Evolutionary conservation across 352 stramenopile genomes (phyloP).

Genomic region (Globisporangium nunn): DNA sequence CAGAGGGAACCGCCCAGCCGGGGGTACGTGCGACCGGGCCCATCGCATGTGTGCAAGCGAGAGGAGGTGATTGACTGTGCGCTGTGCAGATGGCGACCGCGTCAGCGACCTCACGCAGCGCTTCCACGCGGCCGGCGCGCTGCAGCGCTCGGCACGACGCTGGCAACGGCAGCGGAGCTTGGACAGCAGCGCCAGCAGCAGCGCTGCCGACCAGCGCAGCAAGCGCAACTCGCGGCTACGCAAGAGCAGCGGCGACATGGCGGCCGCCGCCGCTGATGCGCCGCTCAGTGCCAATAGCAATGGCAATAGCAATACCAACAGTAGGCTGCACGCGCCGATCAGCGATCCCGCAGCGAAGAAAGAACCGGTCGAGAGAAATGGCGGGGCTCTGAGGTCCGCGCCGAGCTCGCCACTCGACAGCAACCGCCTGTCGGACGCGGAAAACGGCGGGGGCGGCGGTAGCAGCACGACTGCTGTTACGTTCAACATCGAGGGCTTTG

Average conservation of each 20-base stretch:
- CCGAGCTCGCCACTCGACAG: background rate
- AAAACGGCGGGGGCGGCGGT: background rate
- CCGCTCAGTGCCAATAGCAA: constrained; percentile 4
- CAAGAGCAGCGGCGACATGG: constrained; percentile 27
- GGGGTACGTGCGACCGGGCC: background rate
- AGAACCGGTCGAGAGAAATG: background rate
- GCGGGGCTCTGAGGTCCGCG: too few relatives aligned
- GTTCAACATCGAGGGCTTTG: background rate
- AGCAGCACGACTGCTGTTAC: background rate
- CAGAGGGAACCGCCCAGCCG: background rate
- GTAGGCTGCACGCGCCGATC: too few relatives aligned
- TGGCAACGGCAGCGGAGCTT: constrained; percentile 28
- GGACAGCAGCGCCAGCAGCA: constrained; percentile 29
- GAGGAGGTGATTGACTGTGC: background rate
- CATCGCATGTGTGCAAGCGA: background rate
- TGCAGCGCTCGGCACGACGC: constrained; percentile 14
- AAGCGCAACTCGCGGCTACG: constrained; percentile 14
- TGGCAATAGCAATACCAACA: constrained; percentile 5
- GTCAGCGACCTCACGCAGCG: constrained; percentile 9
- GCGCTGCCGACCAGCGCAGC: constrained; percentile 13
- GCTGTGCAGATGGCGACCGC: background rate
- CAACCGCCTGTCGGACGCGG: background rate
- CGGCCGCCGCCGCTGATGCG: constrained; percentile 5
- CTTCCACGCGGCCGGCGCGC: constrained; percentile 17
- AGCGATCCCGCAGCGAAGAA: too few relatives aligned